These are phyloP conservation scores for Taiwanofungus camphoratus DNA, from an alignment of 1,284 basidiomycete species.

Conservation along the genomic window DNA sequence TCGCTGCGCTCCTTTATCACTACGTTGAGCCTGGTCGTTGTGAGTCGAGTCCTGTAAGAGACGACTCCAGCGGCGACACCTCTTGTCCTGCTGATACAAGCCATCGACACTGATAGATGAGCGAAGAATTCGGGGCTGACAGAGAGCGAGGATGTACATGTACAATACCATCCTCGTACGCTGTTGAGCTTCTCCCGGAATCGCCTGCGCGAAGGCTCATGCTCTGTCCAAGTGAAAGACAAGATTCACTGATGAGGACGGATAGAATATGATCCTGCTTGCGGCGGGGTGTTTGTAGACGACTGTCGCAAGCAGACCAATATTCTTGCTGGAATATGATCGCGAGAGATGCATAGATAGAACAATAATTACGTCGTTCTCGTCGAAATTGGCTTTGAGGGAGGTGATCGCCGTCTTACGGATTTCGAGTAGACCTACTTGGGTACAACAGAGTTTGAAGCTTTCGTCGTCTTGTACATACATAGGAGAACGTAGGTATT, in stretches of 20 bases:
- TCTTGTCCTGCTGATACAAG: conserved; percentile 1
- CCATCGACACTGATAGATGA: background rate
- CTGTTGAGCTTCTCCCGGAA: background rate
- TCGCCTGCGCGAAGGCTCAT: background rate
- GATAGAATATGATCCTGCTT: background rate
- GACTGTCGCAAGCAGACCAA: background rate
- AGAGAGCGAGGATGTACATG: background rate
- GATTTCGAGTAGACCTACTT: too few species aligned
- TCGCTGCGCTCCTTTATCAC: conserved; percentile 7
- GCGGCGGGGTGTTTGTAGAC: background rate
- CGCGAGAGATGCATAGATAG: background rate
- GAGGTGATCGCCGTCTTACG: too few species aligned
- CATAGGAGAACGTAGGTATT: too few species aligned
- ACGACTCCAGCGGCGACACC: too few species aligned
- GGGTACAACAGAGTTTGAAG: too few species aligned
- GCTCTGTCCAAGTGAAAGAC: background rate
- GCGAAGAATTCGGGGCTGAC: background rate
- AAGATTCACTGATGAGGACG: background rate
- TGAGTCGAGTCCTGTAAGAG: too few species aligned
- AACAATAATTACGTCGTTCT: too few species aligned
- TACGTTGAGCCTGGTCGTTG: too few species aligned
- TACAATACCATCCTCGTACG: background rate
- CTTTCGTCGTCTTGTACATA: too few species aligned
- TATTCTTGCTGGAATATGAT: background rate
- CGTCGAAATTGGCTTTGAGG: too few species aligned